Conservation (phyloP, 257 asterid genomes). For the Catharanthus roseus region DNA sequence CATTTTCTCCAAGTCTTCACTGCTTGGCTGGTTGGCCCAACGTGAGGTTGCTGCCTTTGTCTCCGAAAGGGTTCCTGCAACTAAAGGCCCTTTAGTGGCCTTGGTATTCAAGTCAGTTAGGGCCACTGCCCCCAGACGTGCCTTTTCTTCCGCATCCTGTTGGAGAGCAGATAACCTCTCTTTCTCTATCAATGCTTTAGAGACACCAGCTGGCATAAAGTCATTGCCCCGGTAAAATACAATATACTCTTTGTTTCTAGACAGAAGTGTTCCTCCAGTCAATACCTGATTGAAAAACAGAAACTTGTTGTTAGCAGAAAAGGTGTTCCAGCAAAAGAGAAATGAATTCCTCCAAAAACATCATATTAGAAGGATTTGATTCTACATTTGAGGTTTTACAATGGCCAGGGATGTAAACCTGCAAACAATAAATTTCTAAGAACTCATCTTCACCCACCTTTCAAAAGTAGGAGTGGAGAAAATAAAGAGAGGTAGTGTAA, state of each 20-base stretch:
- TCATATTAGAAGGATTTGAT: not conserved
- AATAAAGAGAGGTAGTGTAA: not conserved
- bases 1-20: conserved; percentile 61
- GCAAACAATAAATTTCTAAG: too few species aligned
- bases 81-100: conserved; percentile 42
- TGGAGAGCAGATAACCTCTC: conserved; percentile 41
- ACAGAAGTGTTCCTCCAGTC: conserved; percentile 87
- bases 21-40: conserved; percentile 56
- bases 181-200: conserved; percentile 56
- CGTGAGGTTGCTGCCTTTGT: conserved; percentile 78
- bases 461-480: too few species aligned
- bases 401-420: too few species aligned
- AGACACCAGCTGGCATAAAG: conserved; percentile 61
- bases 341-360: not conserved
- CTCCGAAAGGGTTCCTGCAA: conserved; percentile 97
- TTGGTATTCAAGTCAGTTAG: conserved; percentile 30
- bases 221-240: conserved; percentile 91
- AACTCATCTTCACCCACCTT: too few species aligned
- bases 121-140: conserved; percentile 55
- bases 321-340: not conserved
- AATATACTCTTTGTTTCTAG: conserved; percentile 87
- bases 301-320: not conserved
- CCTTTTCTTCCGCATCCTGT: conserved; percentile 81
- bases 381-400: not conserved
- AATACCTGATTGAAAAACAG: conserved; percentile 47